Percentiles rank a stretch among this genome's conserved stretches.
Evolutionary conservation across 2,329 filamentous ascomycete genomes (phyloP).

Genomic region (Dichotomopilus funicola): DNA sequence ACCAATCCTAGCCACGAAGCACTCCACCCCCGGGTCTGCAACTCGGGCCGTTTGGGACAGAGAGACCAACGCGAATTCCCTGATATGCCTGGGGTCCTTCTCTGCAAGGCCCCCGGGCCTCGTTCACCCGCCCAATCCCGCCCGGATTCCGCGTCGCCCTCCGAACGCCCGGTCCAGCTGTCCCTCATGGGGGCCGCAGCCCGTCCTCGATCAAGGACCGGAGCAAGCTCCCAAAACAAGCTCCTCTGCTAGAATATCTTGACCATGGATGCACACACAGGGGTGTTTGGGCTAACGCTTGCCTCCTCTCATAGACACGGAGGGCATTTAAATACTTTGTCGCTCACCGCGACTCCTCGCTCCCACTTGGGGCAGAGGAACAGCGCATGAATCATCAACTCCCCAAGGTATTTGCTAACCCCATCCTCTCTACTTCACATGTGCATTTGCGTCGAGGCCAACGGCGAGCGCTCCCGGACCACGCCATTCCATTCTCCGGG

Average conservation of each 20-base stretch:
- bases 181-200: background rate
- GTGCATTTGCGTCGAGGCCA: background rate
- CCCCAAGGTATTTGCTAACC: conserved; percentile 34
- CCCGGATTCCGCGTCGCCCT: background rate
- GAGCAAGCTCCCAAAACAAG: background rate
- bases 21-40: conserved; percentile 19
- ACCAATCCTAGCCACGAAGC: conserved; percentile 22
- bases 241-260: too few relatives aligned
- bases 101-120: conserved; percentile 4
- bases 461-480: conserved; percentile 13
- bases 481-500: conserved; percentile 22
- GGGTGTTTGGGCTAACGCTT: conserved; percentile 18
- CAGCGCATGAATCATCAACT: conserved; percentile 42
- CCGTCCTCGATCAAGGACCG: background rate
- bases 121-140: conserved; percentile 6
- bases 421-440: conserved; percentile 13
- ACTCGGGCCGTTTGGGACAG: conserved; percentile 14
- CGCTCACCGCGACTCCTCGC: conserved; percentile 29
- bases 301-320: conserved; percentile 20
- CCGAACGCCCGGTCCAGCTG: background rate
- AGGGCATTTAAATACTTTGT: conserved; percentile 25
- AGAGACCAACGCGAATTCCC: conserved; percentile 1
- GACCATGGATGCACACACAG: background rate
- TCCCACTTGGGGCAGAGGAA: conserved; percentile 32
- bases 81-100: background rate